Evolutionary conservation across 1,284 basidiomycete genomes (phyloP).

Genomic region (Agaricales sp.): DNA sequence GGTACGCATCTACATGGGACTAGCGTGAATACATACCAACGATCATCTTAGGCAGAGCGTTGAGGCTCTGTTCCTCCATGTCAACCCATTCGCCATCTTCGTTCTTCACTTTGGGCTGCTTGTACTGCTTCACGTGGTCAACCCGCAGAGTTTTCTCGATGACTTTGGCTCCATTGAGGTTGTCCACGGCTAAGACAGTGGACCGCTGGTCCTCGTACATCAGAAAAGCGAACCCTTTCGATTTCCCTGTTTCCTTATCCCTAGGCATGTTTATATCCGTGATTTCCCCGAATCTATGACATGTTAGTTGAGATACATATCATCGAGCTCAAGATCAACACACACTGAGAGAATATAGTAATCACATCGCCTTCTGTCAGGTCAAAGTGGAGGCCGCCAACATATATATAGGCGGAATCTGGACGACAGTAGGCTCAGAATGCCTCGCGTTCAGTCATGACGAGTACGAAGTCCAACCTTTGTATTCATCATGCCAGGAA

Average conservation of each 20-base stretch:
- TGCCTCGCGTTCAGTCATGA: conserved; percentile 7
- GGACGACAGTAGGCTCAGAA: conserved; percentile 14
- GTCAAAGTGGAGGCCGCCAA: conserved; percentile 79
- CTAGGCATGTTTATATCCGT: conserved; percentile 93
- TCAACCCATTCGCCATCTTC: conserved; percentile 89
- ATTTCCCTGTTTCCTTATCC: conserved; percentile 84
- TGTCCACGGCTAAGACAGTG: conserved; percentile 95
- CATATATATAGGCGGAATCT: conserved; percentile 92
- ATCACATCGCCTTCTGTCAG: conserved; percentile 98
- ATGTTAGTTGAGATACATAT: conserved; percentile 6
- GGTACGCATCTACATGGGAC: neutral
- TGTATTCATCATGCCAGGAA: conserved; percentile 99
- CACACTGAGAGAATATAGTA: conserved; percentile 94
- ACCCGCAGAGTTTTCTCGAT: conserved; percentile 82
- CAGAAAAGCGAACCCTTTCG: conserved; percentile 89
- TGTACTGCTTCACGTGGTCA: conserved; percentile 93
- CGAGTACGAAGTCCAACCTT: conserved; percentile 34
- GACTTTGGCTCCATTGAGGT: conserved; percentile 91
- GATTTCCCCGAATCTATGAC: conserved; percentile 83
- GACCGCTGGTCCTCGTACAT: conserved; percentile 99
- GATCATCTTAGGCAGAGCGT: conserved; percentile 69
- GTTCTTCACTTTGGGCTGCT: conserved; percentile 72
- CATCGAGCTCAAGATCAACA: conserved; percentile 8
- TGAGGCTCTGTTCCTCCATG: conserved; percentile 74
- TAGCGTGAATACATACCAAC: conserved; percentile 37